Conservation (phyloP, 2,329 filamentous ascomycete genomes). For the Fusarium algeriense region DNA sequence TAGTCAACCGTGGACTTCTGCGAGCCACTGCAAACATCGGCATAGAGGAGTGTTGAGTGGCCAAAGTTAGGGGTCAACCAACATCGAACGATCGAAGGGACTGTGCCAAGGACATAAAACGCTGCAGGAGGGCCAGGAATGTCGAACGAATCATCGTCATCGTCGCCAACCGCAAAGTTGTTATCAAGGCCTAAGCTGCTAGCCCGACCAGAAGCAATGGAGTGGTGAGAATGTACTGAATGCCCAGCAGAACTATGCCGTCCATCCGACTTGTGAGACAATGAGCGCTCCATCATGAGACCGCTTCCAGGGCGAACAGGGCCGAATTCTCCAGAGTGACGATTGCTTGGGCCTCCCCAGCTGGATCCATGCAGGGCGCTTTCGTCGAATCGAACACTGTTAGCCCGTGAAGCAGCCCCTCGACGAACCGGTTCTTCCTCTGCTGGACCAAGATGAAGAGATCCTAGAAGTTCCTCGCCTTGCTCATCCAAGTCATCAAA, state of each 20-base stretch:
- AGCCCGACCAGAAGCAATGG: slow-evolving; percentile 80
- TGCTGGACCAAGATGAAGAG: slow-evolving; percentile 81
- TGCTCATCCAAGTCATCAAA: slow-evolving; percentile 94
- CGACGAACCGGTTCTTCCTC: slow-evolving; percentile 89
- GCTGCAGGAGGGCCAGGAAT: slow-evolving; percentile 83
- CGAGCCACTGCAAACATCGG: slow-evolving; percentile 91
- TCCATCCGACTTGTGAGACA: slow-evolving; percentile 96
- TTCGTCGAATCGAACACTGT: slow-evolving; percentile 97
- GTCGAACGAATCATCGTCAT: slow-evolving; percentile 77
- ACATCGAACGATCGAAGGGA: slow-evolving; percentile 94
- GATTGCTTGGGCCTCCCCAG: slow-evolving; percentile 81
- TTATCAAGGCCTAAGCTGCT: slow-evolving; percentile 90
- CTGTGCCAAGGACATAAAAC: slow-evolving; percentile 86
- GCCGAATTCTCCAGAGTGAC: slow-evolving; percentile 85
- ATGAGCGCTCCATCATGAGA: slow-evolving; percentile 89
- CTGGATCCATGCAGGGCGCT: slow-evolving; percentile 89
- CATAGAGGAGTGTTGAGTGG: slow-evolving; percentile 89
- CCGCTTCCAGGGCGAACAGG: slow-evolving; percentile 83
- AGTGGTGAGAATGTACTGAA: slow-evolving; percentile 76
- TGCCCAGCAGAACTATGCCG: slow-evolving; percentile 93
- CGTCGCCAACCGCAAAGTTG: slow-evolving; percentile 71
- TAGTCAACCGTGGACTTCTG: slow-evolving; percentile 86
- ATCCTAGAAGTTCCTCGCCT: slow-evolving; percentile 81
- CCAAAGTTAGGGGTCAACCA: slow-evolving; percentile 94
- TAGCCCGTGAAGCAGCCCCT: slow-evolving; percentile 90